Percentiles rank a stretch among this genome's conserved stretches.
Conservation (phyloP, 2,329 filamentous ascomycete genomes). For the Gnomoniopsis smithogilvyi region DNA sequence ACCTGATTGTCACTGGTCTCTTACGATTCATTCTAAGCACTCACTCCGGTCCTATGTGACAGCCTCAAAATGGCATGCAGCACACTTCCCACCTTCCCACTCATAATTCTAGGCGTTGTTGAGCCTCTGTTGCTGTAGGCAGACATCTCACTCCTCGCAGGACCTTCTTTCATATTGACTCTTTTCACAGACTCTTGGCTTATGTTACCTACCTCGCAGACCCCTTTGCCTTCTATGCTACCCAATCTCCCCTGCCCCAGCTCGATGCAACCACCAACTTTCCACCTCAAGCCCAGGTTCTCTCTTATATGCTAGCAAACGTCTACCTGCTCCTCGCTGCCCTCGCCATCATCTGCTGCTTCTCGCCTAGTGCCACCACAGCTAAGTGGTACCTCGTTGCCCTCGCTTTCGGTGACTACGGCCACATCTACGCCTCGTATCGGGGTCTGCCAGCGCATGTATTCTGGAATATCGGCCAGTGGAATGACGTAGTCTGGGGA, state of each 20-base stretch:
- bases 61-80: background rate
- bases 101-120: constrained; percentile 5
- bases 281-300: constrained; percentile 21
- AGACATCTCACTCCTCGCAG: background rate
- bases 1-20: too few relatives aligned
- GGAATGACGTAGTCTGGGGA: constrained; percentile 29
- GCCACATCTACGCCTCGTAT: constrained; percentile 31
- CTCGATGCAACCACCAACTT: constrained; percentile 15
- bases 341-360: constrained; percentile 28
- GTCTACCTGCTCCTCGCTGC: constrained; percentile 29
- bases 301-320: constrained; percentile 28
- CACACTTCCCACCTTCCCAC: constrained; percentile 3
- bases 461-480: constrained; percentile 23
- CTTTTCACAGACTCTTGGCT: constrained; percentile 13
- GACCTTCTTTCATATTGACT: background rate
- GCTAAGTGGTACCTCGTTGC: constrained; percentile 25
- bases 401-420: constrained; percentile 31
- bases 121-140: constrained; percentile 4
- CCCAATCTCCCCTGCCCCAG: constrained; percentile 23
- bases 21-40: background rate
- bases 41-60: background rate
- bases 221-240: constrained; percentile 26
- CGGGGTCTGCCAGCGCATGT: constrained; percentile 25
- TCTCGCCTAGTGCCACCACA: constrained; percentile 24
- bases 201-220: constrained; percentile 22